Base-by-base conservation (phyloP, 345 rosid species). In the Gossypium mustelinum region DNA sequence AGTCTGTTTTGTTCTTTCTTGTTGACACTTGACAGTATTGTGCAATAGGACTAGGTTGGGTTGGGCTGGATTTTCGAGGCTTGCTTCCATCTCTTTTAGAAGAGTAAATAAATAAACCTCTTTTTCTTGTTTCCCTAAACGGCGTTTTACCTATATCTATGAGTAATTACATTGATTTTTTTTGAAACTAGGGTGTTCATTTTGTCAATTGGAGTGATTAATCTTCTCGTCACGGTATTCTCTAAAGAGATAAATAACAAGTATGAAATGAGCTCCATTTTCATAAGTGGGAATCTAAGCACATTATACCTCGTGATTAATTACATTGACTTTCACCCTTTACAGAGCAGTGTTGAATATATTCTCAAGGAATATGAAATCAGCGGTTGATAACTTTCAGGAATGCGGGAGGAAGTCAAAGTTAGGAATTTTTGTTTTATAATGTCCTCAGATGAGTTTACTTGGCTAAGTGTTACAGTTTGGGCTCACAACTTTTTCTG, bases 21-120 rank as follows among this genome's bases (percentile, higher is more conserved):
- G 47, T 77, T 78, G 11, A 34, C 41, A 34, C 1, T 64, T 70
- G 68, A 74, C 88, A 89, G 99, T 93, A 93, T 74, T 93, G 98
- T 81, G 99, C 98, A 14, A 90, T 90, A 94, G 97, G 97, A 22
- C 98, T 95, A 81, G 92, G 95, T 72, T 87, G 93, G 89, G 98
- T 95, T 72, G 98, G 98, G 70, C 86, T 93, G 73, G 99, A 93
- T 81, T 95, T 93, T 79, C 90, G 99, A 62, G 94, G 98, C 82
- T 82, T 95, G 89, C 98, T 95, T 84, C 97, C 98, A 18, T 76
- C 94, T 7, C 92, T 94, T 54, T 90, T 92, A 81, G 97, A 92
- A 87, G 94, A 90, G 97, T 92, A 92, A 88, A 54, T 68, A 67
- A 22, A 44, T 75, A 10, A 16, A 44, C 44, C 34, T 74, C 39